Evolutionary conservation across 352 stramenopile genomes (phyloP), one percentile per base, ranked within the genome.

Genomic region (Phytophthora cactorum): DNA sequence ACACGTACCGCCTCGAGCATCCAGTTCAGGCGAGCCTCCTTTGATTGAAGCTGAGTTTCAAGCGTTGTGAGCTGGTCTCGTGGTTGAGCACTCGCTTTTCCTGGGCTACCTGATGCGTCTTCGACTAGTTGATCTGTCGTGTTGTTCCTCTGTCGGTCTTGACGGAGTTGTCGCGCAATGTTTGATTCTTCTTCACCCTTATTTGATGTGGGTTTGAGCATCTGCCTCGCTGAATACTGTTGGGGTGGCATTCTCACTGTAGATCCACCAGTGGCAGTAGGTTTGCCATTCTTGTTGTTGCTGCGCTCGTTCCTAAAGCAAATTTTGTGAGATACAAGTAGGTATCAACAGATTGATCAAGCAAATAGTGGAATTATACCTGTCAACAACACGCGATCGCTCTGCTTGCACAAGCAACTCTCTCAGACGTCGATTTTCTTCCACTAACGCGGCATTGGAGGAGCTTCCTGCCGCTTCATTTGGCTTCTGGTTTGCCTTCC

Each of bases 381-480:
- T 70, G 31, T 89, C 79, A 1, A 73, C 55, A 28, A 78, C 59
- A 11, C 74, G 77, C 60, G 73, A 84, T 8, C 70, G 79, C 53
- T 87, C 75, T 3, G 81, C 85, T 28, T 89, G 64, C 47, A 85
- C 73, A 8, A 91, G 54, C 29, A 90, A 47, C 54, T 88, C 81
- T 32, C 88, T 91, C 8, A 91, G 58, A 1, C 81, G 73, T 14
- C 73, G 72, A 56, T 91, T 91, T 64, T 91, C 83, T 58, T 89
- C 79, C 10, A 90, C 32, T 22, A 91, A 66, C n/a, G 81, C 77
- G 22, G 43, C 74, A 59, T 87, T 89, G 0, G 59, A 64, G 1
- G 15, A 53, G 39, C 28, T 69, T 69, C 29, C 79, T 62, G 29
- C 56, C 43, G 47, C 72, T 79, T 27, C 70, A 66, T 4, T 81